Evolutionary conservation across 495 filamentous ascomycete genomes (phyloP).

Genomic region (Talaromyces borbonicus): DNA sequence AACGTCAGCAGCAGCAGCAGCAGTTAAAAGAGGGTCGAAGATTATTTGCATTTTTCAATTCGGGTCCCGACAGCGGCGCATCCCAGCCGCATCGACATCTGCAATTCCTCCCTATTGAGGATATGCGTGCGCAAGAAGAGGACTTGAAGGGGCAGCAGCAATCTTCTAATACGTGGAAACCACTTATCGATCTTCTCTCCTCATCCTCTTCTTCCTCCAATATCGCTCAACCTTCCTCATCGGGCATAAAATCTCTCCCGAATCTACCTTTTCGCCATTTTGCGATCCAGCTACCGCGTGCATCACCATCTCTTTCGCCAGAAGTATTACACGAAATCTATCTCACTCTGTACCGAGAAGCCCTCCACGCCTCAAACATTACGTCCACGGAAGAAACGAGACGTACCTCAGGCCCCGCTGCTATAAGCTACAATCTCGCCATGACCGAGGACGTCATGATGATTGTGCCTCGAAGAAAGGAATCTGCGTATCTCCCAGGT

Average conservation of each 20-base stretch:
- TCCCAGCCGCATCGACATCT: conserved; percentile 73
- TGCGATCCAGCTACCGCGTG: conserved; percentile 17
- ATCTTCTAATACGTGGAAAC: conserved; percentile 28
- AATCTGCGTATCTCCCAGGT: conserved; percentile 22
- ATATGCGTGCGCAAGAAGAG: conserved; percentile 45
- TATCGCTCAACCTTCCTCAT: not conserved
- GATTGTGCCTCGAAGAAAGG: conserved; percentile 50
- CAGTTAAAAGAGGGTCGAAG: conserved; percentile 7
- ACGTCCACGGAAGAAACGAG: conserved; percentile 1
- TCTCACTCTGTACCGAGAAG: conserved; percentile 43
- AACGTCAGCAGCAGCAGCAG: conserved; percentile 6
- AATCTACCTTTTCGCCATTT: conserved; percentile 45
- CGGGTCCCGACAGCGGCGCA: conserved; percentile 64
- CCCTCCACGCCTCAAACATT: conserved; percentile 26
- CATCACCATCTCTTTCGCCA: conserved; percentile 30
- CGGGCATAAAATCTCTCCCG: conserved; percentile 14
- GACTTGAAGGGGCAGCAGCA: not conserved
- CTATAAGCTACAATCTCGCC: conserved; percentile 70
- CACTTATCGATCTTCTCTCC: conserved; percentile 43
- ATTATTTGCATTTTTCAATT: conserved; percentile 80
- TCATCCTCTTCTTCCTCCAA: conserved; percentile 11
- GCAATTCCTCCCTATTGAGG: conserved; percentile 62
- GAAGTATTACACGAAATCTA: conserved; percentile 38
- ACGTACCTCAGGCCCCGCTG: conserved; percentile 32
- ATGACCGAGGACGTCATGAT: conserved; percentile 62